Percentiles rank a stretch among this genome's conserved stretches.
These are phyloP conservation scores for Bipolaris zeicola DNA, from an alignment of 2,329 filamentous ascomycete genomes.

Conservation along the genomic window DNA sequence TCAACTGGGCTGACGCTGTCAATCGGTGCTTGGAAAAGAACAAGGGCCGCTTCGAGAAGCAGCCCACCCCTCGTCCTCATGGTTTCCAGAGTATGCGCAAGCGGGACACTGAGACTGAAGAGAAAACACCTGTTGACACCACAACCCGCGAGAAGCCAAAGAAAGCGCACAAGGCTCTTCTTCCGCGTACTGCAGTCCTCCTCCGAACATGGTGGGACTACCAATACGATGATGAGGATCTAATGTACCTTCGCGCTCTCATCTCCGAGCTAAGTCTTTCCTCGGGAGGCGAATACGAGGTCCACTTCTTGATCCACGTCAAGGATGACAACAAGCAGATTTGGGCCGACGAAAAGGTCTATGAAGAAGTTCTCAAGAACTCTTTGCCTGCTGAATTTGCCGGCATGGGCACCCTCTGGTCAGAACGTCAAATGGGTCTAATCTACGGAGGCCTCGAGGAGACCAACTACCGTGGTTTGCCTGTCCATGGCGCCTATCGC, in stretches of 20 bases:
- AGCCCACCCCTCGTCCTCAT: slow-evolving; percentile 41
- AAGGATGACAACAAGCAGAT: slow-evolving; percentile 79
- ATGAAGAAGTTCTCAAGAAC: slow-evolving; percentile 66
- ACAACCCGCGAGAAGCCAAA: slow-evolving; percentile 30
- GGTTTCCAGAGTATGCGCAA: slow-evolving; percentile 51
- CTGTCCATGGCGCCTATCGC: slow-evolving; percentile 70
- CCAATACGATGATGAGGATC: slow-evolving; percentile 76
- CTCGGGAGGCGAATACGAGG: slow-evolving; percentile 79
- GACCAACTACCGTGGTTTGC: slow-evolving; percentile 61
- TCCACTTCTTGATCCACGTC: slow-evolving; percentile 85
- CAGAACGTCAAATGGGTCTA: slow-evolving; percentile 60
- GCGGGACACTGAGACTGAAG: slow-evolving; percentile 10
- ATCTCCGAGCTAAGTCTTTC: slow-evolving; percentile 77
- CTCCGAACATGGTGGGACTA: slow-evolving; percentile 84
- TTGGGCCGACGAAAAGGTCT: slow-evolving; percentile 77
- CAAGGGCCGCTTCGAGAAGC: slow-evolving; percentile 66
- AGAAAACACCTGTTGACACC: slow-evolving; percentile 9
- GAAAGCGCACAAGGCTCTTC: slow-evolving; percentile 41
- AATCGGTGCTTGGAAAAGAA: slow-evolving; percentile 75
- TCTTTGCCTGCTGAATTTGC: slow-evolving; percentile 56
- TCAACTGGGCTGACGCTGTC: slow-evolving; percentile 82
- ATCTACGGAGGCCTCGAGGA: slow-evolving; percentile 59
- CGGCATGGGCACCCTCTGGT: slow-evolving; percentile 60
- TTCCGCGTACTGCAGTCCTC: slow-evolving; percentile 74
- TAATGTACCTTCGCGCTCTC: slow-evolving; percentile 80